Evolutionary conservation across 148 eudicot species (phyloP).

Genomic region (Nepenthes gracilis): DNA sequence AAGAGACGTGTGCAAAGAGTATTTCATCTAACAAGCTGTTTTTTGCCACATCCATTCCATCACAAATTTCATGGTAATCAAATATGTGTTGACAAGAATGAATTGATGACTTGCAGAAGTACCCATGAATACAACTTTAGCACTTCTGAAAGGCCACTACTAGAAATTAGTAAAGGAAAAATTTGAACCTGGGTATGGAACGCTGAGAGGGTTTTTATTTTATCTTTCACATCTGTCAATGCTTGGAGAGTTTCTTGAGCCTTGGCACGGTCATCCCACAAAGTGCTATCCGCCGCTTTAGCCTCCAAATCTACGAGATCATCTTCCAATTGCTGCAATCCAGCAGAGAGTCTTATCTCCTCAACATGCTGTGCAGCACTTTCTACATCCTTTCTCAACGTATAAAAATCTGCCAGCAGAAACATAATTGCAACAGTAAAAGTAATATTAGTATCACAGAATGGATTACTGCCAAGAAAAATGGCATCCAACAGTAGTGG

Average conservation of each 20-base stretch:
- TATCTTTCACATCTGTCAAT: constrained; percentile 79
- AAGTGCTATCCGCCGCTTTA: constrained; percentile 60
- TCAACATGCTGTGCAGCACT: constrained; percentile 47
- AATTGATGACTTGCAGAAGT: neutral
- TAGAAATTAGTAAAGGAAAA: neutral
- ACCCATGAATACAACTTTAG: neutral
- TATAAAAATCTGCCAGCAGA: constrained; percentile 63
- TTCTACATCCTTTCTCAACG: constrained; percentile 79
- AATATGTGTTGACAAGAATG: neutral
- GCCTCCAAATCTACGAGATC: constrained; percentile 59
- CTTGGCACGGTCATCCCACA: constrained; percentile 90
- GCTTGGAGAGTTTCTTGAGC: constrained; percentile 86
- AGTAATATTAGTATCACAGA: neutral
- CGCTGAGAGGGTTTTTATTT: constrained; percentile 59
- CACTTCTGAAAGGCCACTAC: neutral
- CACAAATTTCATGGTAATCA: neutral
- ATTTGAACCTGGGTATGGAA: constrained; percentile 59
- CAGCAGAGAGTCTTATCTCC: constrained; percentile 65
- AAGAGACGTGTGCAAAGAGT: constrained; percentile 1
- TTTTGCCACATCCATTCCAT: neutral
- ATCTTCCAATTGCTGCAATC: constrained; percentile 60
- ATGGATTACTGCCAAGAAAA: neutral
- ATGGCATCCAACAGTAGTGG: neutral
- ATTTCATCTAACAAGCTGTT: neutral
- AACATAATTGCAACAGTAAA: neutral